Evolutionary conservation across 2,329 filamentous ascomycete species (phyloP).

Genomic region (Phialophora verrucosa): DNA sequence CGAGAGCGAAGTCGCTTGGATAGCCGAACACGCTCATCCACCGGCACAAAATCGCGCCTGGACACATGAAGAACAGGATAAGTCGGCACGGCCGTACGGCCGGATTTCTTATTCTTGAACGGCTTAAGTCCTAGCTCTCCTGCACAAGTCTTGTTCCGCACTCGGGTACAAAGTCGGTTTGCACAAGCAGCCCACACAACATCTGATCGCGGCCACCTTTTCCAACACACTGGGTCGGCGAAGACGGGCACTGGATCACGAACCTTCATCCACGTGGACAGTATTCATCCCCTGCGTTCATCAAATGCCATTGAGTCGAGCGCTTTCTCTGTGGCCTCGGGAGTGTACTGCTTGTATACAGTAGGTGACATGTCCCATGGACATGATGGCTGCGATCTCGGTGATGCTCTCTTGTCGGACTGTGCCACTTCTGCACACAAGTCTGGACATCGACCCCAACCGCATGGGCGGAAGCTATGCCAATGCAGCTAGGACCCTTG

Average conservation of each 20-base stretch:
- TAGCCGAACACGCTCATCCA: slow-evolving; percentile 17
- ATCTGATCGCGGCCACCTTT: neutral
- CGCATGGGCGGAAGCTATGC: neutral
- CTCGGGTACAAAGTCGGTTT: neutral
- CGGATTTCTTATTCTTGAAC: slow-evolving; percentile 1
- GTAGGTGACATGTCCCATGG: neutral
- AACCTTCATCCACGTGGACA: neutral
- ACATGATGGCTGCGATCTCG: neutral
- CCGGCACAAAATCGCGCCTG: slow-evolving; percentile 7
- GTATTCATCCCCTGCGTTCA: neutral
- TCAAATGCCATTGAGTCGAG: neutral
- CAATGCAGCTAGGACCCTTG: slow-evolving; percentile 1
- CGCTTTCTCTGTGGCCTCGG: neutral
- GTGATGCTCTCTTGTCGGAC: neutral
- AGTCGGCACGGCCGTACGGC: slow-evolving; percentile 25
- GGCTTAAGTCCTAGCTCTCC: slow-evolving; percentile 16
- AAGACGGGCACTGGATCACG: neutral
- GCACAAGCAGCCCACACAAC: neutral
- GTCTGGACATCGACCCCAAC: neutral
- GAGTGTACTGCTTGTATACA: neutral
- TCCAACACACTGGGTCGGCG: neutral
- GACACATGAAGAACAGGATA: slow-evolving; percentile 16
- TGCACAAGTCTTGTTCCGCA: neutral
- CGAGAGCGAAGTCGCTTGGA: slow-evolving; percentile 7
- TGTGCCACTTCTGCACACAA: neutral